Conservation (phyloP, 1,284 basidiomycete species). For the Schizophyllum commune region DNA sequence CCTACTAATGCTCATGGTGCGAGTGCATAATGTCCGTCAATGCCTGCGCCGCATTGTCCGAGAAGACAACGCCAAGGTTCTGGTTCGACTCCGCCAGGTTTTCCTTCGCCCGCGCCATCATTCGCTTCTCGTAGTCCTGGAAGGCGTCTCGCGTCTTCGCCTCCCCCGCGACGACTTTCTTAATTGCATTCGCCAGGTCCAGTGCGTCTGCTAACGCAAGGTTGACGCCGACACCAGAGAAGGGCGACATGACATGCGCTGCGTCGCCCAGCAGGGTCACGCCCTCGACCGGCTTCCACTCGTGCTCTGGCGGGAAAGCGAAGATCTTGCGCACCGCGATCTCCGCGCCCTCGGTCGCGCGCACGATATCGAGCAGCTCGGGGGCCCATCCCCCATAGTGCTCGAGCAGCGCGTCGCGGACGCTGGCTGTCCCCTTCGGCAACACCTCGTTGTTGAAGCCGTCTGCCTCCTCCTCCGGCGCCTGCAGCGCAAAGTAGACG, state of each 20-base stretch:
- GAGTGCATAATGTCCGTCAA: conserved; percentile 3
- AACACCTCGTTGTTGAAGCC: background rate
- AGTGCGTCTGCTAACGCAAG: conserved; percentile 10
- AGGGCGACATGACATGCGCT: conserved; percentile 36
- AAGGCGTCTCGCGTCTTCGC: background rate
- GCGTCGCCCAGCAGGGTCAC: conserved; percentile 29
- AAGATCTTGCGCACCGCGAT: conserved; percentile 12
- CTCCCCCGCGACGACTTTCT: background rate
- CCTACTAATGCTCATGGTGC: background rate
- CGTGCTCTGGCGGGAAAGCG: conserved; percentile 11
- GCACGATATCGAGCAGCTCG: conserved; percentile 15
- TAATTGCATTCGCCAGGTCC: conserved; percentile 3
- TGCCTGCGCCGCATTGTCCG: conserved; percentile 4
- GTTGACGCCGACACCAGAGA: conserved; percentile 35
- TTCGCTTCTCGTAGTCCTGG: conserved; percentile 9
- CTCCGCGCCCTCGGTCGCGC: conserved; percentile 12
- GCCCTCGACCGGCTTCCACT: conserved; percentile 2
- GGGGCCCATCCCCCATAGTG: conserved; percentile 20
- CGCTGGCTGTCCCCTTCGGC: background rate
- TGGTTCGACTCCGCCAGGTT: conserved; percentile 5
- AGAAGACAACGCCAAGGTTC: conserved; percentile 8
- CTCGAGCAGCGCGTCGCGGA: conserved; percentile 5
- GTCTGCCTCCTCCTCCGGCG: conserved; percentile 13
- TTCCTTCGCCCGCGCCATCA: conserved; percentile 8
- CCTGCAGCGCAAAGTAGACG: conserved; percentile 21